Base-by-base conservation (phyloP, 2,329 filamentous ascomycete species). In the Trichoderma polysporum region DNA sequence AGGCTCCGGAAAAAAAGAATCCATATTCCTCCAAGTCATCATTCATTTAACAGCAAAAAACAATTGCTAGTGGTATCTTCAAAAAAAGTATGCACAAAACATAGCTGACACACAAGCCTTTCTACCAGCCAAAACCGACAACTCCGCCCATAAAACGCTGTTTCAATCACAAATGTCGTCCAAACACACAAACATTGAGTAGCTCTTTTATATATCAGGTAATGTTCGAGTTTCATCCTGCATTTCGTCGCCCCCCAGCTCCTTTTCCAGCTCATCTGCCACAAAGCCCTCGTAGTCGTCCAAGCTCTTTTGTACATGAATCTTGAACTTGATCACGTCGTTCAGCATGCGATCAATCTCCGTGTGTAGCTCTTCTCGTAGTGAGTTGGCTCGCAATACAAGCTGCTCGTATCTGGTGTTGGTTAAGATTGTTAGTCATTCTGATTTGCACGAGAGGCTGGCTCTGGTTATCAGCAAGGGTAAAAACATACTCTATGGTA, bases 271-370 rank as follows among this genome's bases (percentile, higher is more conserved):
- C 80, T 98, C 94, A 71, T 97, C 92, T 2, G 92, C 90, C 7
- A 97, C 93, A 76, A 97, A 97, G 66, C 90, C 89, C 80, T 99
- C 95, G 77, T 97, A 98, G 74, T 95, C 92, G 76, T 97, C 94
- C 63, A 99, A 83, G 68, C 89, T 90, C 81, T 93, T 94, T 79
- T 99, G 95, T 60, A 99, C 85, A 75, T 98, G 94, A 70, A 99
- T 92, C 82, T 99, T 99, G 87, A 99, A 98, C 75, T 96, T 94
- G 82, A 98, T 97, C 69, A 97, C 91, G 76, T 98, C 94, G 80
- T 97, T 97, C 68, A 99, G 82, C 87, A 98, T 97, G 73, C 90
- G 90, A 81, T 97, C 95, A 73, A 97, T 92, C 77, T 97, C 94
- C 0, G 93, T 97, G 78, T 99, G 95, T n/a, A 99, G 84, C 77